Conservation (phyloP, 1,284 basidiomycete species). For the Irpex rosettiformis region DNA sequence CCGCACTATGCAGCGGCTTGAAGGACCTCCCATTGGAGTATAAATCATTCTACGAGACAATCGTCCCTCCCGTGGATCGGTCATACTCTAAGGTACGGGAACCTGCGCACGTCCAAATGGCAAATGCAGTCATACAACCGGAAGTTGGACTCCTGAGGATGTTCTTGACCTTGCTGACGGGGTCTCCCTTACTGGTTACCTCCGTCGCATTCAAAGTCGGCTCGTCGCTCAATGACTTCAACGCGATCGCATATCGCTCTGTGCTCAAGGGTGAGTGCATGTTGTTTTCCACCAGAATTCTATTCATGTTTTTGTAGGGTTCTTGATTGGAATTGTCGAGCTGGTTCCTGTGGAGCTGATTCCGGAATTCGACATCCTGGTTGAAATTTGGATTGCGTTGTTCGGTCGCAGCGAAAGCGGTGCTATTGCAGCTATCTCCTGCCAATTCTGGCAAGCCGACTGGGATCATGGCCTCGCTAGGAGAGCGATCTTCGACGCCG, state of each 20-base stretch:
- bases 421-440: constrained; percentile 67
- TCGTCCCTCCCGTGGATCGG: constrained; percentile 41
- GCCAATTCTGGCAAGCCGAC: constrained; percentile 76
- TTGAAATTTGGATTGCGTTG: constrained; percentile 77
- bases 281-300: not conserved
- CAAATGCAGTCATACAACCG: constrained; percentile 47
- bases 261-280: constrained; percentile 70
- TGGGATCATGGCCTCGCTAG: constrained; percentile 59
- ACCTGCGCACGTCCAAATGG: constrained; percentile 50
- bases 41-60: constrained; percentile 50
- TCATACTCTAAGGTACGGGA: constrained; percentile 53
- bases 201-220: constrained; percentile 62
- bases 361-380: constrained; percentile 66
- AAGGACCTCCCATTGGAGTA: constrained; percentile 53
- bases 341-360: constrained; percentile 71
- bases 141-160: constrained; percentile 57
- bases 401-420: constrained; percentile 75
- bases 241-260: constrained; percentile 78
- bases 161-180: constrained; percentile 54
- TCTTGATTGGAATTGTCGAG: constrained; percentile 70
- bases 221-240: constrained; percentile 72
- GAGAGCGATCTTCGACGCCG: constrained; percentile 76
- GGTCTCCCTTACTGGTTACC: constrained; percentile 73
- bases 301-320: constrained; percentile 38
- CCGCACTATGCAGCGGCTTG: constrained; percentile 36